Base-by-base conservation (phyloP, 495 filamentous ascomycete genomes). In the Margaritispora aquatica region DNA sequence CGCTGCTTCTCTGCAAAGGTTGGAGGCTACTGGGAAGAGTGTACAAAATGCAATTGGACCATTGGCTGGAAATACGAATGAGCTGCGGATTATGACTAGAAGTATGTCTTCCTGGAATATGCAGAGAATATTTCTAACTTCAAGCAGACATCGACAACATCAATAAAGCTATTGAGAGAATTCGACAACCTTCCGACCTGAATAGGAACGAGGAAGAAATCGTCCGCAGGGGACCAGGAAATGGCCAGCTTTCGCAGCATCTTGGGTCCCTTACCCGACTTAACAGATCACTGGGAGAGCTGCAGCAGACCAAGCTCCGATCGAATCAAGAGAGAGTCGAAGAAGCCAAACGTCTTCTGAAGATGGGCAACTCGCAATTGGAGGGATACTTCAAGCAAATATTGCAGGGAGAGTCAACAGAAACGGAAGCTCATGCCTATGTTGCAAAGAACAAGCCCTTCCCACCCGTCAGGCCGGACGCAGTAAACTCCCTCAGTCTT, bases 31-130 rank as follows among this genome's bases (percentile, higher is more conserved):
- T 51, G 94, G 91, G 20, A 89, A 90, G 69, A 90, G 85, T 51
- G 91, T 97, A 17, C 87, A 92, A 59, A 87, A 96, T 60, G 90
- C 95, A 10, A 90, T 96, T 50, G 90, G 92, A 0, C 95, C 95
- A 9, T 86, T 97, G 26, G 92, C 92, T 70, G 91, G 89, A 66
- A 95, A 96, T 68, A 97, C 95, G 1, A 88, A 90, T 71, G 85
- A 82, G 36, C 81, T 97, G 4, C 95, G 97, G 69, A 80, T 83
- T 22, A 83, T 92, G 38, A 92, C 88, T 55, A 85, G 78, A 61
- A 97, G 86, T 87, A 69, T 55, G 82, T 68, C 46, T n/a, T 26
- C 52, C 36, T 2, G 21, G 20, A 31, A 13, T 19, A 21, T 27
- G 8, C 2, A 20, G 34, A 3, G 23, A 20, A 21, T 21, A 19